phyloP scores from a whole-genome alignment of 257 asterid genomes.

The Ilex aquifolium region DNA sequence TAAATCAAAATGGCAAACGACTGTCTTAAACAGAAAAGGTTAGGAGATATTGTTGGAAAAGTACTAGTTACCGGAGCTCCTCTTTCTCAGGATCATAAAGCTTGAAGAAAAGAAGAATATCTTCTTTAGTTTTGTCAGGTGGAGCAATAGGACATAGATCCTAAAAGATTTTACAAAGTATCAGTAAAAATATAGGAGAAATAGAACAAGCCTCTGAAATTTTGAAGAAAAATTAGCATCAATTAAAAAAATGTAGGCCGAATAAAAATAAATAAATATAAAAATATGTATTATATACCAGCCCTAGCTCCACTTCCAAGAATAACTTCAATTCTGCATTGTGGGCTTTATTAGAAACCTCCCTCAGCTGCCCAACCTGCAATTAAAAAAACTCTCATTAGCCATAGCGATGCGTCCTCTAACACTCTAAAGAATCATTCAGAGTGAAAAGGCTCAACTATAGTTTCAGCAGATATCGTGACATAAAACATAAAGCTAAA shows the following conservation, averaged over 20 bases:
- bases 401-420: not conserved
- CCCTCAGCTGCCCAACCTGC: constrained; percentile 94
- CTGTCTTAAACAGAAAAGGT: not conserved
- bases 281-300: constrained; percentile 33
- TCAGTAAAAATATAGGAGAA: constrained; percentile 11
- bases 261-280: constrained; percentile 7
- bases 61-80: constrained; percentile 63
- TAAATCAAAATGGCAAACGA: constrained; percentile 9
- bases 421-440: no score
- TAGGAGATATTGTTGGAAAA: not conserved
- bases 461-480: no score
- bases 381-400: constrained; percentile 9
- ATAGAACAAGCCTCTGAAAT: constrained; percentile 8
- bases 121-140: constrained; percentile 77
- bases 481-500: not conserved
- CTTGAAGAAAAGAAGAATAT: constrained; percentile 80
- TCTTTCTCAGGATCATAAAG: constrained; percentile 87
- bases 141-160: constrained; percentile 63
- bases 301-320: constrained; percentile 72
- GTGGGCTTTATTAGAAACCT: constrained; percentile 67
- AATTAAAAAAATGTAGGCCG: not conserved
- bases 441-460: no score
- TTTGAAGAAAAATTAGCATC: constrained; percentile 7
- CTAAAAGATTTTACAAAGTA: constrained; percentile 30
- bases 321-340: constrained; percentile 84